These are phyloP conservation scores for Phaeosphaeria sp. DNA, from an alignment of 2,329 filamentous ascomycete species.

Conservation along the genomic window DNA sequence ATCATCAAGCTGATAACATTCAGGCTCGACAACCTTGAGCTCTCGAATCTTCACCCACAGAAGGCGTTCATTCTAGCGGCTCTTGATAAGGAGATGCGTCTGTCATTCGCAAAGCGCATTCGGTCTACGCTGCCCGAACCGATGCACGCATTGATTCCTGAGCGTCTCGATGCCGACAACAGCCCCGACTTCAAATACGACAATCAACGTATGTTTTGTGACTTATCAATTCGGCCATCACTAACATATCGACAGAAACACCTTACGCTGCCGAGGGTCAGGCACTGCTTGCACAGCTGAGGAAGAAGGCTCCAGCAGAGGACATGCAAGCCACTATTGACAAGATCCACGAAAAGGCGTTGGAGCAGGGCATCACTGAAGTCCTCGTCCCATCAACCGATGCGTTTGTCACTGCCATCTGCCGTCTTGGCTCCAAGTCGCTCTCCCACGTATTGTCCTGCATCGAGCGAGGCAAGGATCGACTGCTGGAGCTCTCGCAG, in stretches of 20 bases:
- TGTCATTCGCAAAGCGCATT: conserved; percentile 96
- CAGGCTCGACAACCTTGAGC: conserved; percentile 79
- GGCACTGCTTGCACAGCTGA: conserved; percentile 78
- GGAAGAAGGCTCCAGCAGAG: conserved; percentile 83
- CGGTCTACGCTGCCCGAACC: conserved; percentile 88
- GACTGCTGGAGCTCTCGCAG: conserved; percentile 79
- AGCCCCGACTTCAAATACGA: conserved; percentile 93
- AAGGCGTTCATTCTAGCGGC: conserved; percentile 93
- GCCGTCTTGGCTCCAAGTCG: conserved; percentile 92
- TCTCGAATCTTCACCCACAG: conserved; percentile 79
- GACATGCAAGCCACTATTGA: conserved; percentile 85
- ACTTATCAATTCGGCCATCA: conserved; percentile 2
- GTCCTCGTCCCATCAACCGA: conserved; percentile 88
- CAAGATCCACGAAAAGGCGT: conserved; percentile 79
- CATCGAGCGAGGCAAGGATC: conserved; percentile 92
- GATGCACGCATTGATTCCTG: conserved; percentile 80
- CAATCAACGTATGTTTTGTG: conserved; percentile 67
- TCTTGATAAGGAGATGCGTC: conserved; percentile 93
- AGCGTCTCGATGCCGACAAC: conserved; percentile 92
- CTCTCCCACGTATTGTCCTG: conserved; percentile 94
- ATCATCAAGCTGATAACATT: conserved; percentile 15
- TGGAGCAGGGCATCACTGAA: conserved; percentile 71
- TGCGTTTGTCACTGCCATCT: conserved; percentile 91
- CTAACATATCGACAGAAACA: conserved; percentile 59
- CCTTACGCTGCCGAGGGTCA: conserved; percentile 87